These are phyloP conservation scores for Neurospora tetraspora DNA, from an alignment of 495 filamentous ascomycete species.

Conservation along the genomic window DNA sequence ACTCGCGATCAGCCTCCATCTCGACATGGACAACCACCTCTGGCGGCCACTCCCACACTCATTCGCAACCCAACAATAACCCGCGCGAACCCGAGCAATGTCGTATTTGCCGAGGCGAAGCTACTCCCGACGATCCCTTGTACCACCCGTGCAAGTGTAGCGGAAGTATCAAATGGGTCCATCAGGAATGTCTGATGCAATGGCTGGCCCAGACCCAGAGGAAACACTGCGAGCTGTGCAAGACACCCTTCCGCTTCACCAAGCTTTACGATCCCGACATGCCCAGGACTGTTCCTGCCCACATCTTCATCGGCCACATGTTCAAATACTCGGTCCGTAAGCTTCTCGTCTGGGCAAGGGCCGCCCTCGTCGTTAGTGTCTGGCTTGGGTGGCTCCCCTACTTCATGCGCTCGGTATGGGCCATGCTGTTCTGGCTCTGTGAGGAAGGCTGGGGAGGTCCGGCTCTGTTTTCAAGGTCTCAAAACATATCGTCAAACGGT, in stretches of 20 bases:
- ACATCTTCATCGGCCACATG: slow-evolving; percentile 69
- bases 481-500: background rate
- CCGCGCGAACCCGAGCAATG: slow-evolving; percentile 65
- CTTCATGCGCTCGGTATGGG: slow-evolving; percentile 84
- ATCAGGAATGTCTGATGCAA: slow-evolving; percentile 95
- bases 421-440: slow-evolving; percentile 86
- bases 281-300: slow-evolving; percentile 69
- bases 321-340: slow-evolving; percentile 59
- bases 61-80: slow-evolving; percentile 7
- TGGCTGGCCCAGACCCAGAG: slow-evolving; percentile 97
- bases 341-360: slow-evolving; percentile 65
- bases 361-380: slow-evolving; percentile 67
- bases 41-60: slow-evolving; percentile 3
- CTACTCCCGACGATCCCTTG: slow-evolving; percentile 69
- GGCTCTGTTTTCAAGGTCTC: background rate
- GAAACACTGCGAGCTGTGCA: slow-evolving; percentile 98
- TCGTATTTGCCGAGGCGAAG: slow-evolving; percentile 90
- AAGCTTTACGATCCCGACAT: slow-evolving; percentile 93
- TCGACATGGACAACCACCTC: background rate
- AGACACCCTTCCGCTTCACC: slow-evolving; percentile 94
- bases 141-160: slow-evolving; percentile 99
- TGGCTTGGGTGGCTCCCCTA: slow-evolving; percentile 87
- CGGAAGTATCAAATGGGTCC: slow-evolving; percentile 95
- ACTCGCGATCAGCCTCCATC: background rate
- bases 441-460: slow-evolving; percentile 72